phyloP scores from a whole-genome alignment of 805 yeast species.

The Teunomyces aglyptinius region DNA sequence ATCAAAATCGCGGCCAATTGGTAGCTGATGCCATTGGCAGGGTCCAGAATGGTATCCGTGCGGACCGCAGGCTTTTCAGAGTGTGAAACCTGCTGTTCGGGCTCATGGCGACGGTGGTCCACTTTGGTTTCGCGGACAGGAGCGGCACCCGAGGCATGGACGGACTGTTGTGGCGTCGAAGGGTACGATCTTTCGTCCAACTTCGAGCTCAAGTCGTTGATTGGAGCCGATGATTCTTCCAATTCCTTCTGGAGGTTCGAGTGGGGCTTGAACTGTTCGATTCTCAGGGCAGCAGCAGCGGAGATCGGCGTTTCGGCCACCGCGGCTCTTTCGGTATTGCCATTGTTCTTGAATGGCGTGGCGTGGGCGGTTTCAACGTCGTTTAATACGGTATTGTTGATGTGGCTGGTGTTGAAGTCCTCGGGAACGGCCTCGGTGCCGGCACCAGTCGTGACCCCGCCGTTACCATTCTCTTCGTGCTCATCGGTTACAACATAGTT shows the following conservation, averaged over 20 bases:
- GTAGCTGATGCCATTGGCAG: slow-evolving; percentile 51
- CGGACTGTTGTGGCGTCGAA: slow-evolving; percentile 8
- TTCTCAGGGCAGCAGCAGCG: slow-evolving; percentile 11
- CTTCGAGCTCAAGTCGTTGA: slow-evolving; percentile 43
- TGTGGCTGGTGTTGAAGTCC: slow-evolving; percentile 11
- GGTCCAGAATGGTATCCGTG: slow-evolving; percentile 16
- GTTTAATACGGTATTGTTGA: slow-evolving; percentile 10
- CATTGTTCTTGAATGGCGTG: slow-evolving; percentile 10
- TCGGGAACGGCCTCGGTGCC: slow-evolving; percentile 14
- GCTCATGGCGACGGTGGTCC: neutral
- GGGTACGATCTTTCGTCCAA: slow-evolving; percentile 38
- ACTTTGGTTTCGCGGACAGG: neutral
- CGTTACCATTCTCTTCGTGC: slow-evolving; percentile 18
- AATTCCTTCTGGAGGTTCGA: slow-evolving; percentile 29
- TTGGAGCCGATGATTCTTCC: slow-evolving; percentile 40
- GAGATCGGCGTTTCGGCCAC: slow-evolving; percentile 13
- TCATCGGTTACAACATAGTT: slow-evolving; percentile 42
- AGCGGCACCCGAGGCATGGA: slow-evolving; percentile 2
- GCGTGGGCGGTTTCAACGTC: slow-evolving; percentile 12
- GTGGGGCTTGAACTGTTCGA: slow-evolving; percentile 1
- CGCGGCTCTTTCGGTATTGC: slow-evolving; percentile 11
- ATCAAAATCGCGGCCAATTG: slow-evolving; percentile 50
- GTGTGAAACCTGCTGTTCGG: neutral
- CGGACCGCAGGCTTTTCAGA: neutral
- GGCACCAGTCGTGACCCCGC: slow-evolving; percentile 11